A percentile compares a stretch with the other conserved stretches of the same genome.
These are phyloP conservation scores for Candolleomyces eurysporus DNA, from an alignment of 768 basidiomycete genomes.

Conservation along the genomic window DNA sequence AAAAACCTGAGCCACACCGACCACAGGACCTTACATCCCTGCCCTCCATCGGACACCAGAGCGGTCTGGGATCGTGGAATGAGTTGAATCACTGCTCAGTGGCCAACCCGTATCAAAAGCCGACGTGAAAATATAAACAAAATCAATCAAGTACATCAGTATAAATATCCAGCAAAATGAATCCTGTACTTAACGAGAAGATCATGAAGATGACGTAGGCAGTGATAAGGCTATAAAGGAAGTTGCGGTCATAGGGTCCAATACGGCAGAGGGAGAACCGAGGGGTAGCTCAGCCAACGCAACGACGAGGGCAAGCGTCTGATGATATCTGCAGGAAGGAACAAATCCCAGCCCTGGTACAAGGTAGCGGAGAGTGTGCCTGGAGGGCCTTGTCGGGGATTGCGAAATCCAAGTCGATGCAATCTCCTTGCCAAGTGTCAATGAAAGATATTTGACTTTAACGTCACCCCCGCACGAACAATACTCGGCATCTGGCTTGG, in stretches of 20 bases:
- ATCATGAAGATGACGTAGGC: not conserved
- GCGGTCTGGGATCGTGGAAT: no score
- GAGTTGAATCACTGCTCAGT: slow-evolving; percentile 15
- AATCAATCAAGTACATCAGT: slow-evolving; percentile 33
- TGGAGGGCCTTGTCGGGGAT: slow-evolving; percentile 83
- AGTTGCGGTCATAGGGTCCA: not conserved
- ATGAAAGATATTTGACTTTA: slow-evolving; percentile 64
- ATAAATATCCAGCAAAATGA: slow-evolving; percentile 35
- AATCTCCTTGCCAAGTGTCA: slow-evolving; percentile 66
- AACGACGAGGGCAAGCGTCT: slow-evolving; percentile 48
- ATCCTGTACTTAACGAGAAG: slow-evolving; percentile 38
- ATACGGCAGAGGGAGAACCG: not conserved
- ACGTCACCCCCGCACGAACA: slow-evolving; percentile 88
- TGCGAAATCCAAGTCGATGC: slow-evolving; percentile 85
- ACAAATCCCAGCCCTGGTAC: slow-evolving; percentile 76
- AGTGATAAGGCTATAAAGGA: not conserved
- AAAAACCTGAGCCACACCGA: no score
- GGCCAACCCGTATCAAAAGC: slow-evolving; percentile 23
- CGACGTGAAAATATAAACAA: slow-evolving; percentile 19
- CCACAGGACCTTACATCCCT: no score
- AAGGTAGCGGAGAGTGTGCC: slow-evolving; percentile 81
- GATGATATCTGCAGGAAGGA: slow-evolving; percentile 42
- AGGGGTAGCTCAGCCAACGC: slow-evolving; percentile 55
- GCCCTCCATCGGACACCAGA: no score
- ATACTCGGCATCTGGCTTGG: slow-evolving; percentile 66